phyloP scores from a whole-genome alignment of 257 asterid species.

The Capsicum baccatum region DNA sequence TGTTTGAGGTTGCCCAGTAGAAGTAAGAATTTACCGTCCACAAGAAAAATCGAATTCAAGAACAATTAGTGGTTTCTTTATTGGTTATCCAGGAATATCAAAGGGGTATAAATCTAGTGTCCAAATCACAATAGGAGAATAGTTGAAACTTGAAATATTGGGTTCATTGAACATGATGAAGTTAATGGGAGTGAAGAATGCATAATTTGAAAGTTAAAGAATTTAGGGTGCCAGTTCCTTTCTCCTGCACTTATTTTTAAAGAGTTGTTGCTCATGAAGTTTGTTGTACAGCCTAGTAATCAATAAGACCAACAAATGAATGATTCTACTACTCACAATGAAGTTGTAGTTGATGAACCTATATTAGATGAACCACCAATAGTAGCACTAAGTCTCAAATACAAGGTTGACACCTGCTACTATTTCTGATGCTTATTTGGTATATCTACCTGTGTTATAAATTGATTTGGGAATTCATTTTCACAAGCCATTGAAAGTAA shows the following conservation, averaged over 20 bases:
- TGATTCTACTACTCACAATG: background rate
- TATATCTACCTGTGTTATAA: background rate
- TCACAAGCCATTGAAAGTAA: background rate
- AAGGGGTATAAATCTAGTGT: background rate
- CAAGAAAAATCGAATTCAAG: background rate
- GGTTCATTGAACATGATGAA: background rate
- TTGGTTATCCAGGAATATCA: background rate
- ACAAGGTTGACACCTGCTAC: slow-evolving; percentile 5
- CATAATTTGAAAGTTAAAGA: background rate
- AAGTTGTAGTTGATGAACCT: no score
- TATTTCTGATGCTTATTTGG: background rate
- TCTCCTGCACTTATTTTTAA: background rate
- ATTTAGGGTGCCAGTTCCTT: background rate
- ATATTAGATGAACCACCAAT: background rate
- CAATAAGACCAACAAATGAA: background rate
- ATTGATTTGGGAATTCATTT: background rate
- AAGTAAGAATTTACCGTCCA: background rate
- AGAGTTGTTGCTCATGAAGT: background rate
- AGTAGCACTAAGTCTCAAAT: background rate
- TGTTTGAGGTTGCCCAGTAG: background rate
- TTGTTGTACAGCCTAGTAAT: background rate
- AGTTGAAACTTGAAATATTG: background rate
- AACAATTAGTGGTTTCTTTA: background rate
- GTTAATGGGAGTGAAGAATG: background rate
- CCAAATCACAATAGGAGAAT: background rate